Evolutionary conservation across 306 rosid species (phyloP), one percentile per base, ranked within the genome.

Genomic region (Lathyrus aphaca): DNA sequence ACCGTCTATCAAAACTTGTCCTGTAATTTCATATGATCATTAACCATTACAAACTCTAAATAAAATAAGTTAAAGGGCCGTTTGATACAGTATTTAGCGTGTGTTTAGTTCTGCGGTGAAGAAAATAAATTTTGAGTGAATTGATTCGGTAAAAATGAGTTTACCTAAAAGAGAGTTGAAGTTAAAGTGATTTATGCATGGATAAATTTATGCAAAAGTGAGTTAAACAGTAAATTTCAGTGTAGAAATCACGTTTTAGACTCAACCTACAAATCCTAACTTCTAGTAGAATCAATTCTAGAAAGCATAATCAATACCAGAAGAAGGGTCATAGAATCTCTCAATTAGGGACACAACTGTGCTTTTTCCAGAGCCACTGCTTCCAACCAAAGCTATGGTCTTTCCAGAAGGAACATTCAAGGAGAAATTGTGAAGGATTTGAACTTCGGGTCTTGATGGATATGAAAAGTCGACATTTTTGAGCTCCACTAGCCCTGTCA

Each of bases 351-450:
- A 88, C 25, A 94, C 97, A 50, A 94, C 91, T 14, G 98, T 94
- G 90, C 97, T 93, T 84, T 93, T 93, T 48, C 98, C 98, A 7
- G 98, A 93, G 78, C 98, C 98, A 19, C 98, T 93, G 79, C 98
- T 93, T 29, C 98, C 98, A 6, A 93, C 98, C 77, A 93, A 77
- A 69, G 98, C 98, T 53, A 90, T 94, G 64, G 98, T 94, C 81
- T 94, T 94, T 35, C 97, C 98, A 0, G 98, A 95, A 10, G 98
- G 95, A 73, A 94, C 98, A 62, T 60, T 80, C 55, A 94, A 77
- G 23, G 85, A 83, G 80, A 94, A 88, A 43, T 90, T 67, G 48
- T 87, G 74, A 29, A 94, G 96, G 76, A 94, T 81, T 49, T 55
- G 77, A 82, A 88, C 95, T 5, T 94, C 97, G 0, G 90, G 96